Evolutionary conservation across 1,284 basidiomycete genomes (phyloP).

Genomic region (Grifola frondosa): DNA sequence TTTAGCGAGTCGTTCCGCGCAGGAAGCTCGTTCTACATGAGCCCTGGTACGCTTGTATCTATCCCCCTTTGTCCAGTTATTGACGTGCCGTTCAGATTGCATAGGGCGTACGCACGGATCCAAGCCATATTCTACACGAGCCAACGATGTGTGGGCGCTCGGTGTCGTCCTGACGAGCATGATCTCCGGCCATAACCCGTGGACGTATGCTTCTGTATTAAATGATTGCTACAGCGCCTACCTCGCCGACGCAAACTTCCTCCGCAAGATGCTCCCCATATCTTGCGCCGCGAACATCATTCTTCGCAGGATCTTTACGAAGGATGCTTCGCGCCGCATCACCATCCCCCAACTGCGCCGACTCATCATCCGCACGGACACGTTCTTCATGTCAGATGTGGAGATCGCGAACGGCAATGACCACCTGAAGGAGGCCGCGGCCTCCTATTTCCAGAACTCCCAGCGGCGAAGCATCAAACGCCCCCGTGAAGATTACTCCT

Average conservation of each 20-base stretch:
- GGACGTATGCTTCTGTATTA: slow-evolving; percentile 72
- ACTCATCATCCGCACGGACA: slow-evolving; percentile 17
- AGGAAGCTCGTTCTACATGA: slow-evolving; percentile 60
- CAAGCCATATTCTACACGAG: slow-evolving; percentile 22
- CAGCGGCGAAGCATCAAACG: no score
- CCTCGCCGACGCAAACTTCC: slow-evolving; percentile 56
- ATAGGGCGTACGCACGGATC: slow-evolving; percentile 16
- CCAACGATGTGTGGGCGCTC: slow-evolving; percentile 33
- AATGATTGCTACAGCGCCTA: slow-evolving; percentile 69
- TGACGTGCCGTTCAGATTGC: slow-evolving; percentile 22
- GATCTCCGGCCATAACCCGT: slow-evolving; percentile 88
- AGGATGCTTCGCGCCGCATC: slow-evolving; percentile 50
- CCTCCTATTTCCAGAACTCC: slow-evolving; percentile 16
- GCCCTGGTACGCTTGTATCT: slow-evolving; percentile 40
- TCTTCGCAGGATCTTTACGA: slow-evolving; percentile 58
- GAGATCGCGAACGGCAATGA: slow-evolving; percentile 15
- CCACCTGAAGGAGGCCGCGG: slow-evolving; percentile 20
- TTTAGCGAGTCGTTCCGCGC: slow-evolving; percentile 51
- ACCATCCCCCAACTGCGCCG: slow-evolving; percentile 59
- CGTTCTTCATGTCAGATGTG: slow-evolving; percentile 27
- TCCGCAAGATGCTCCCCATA: slow-evolving; percentile 75
- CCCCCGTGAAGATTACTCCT: no score
- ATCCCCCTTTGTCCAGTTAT: background rate
- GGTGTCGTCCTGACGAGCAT: slow-evolving; percentile 56
- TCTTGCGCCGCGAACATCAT: slow-evolving; percentile 57